A percentile compares a stretch with the other conserved stretches of the same genome.
Conservation (phyloP, 306 rosid species). For the Begonia masoniana region DNA sequence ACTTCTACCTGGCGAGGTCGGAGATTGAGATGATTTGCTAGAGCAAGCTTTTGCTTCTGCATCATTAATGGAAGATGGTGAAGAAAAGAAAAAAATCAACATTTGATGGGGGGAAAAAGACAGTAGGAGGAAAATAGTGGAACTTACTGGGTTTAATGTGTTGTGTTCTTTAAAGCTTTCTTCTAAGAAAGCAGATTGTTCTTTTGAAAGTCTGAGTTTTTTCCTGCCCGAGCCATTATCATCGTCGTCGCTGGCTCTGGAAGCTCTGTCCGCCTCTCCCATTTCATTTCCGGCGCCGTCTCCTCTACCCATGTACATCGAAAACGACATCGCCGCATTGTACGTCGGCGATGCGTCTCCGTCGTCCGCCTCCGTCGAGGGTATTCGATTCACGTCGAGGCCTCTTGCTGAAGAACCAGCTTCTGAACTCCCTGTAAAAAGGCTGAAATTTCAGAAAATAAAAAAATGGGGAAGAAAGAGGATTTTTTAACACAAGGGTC, state of each 20-base stretch:
- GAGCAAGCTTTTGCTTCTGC: slow-evolving; percentile 18
- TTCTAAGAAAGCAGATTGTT: slow-evolving; percentile 29
- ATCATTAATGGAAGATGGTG: background rate
- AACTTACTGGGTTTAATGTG: slow-evolving; percentile 25
- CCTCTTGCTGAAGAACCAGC: background rate
- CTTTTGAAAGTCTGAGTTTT: slow-evolving; percentile 24
- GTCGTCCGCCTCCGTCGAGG: slow-evolving; percentile 9
- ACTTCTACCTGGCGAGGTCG: slow-evolving; percentile 25
- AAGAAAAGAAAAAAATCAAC: background rate
- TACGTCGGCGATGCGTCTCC: slow-evolving; percentile 15
- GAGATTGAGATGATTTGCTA: slow-evolving; percentile 22
- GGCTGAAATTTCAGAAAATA: background rate
- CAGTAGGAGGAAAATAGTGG: background rate
- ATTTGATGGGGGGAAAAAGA: background rate
- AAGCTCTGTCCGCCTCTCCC: slow-evolving; percentile 16
- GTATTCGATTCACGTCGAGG: slow-evolving; percentile 5
- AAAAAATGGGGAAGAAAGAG: background rate
- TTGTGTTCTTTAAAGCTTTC: slow-evolving; percentile 30
- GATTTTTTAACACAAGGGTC: background rate
- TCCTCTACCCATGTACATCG: slow-evolving; percentile 10
- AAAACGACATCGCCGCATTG: slow-evolving; percentile 27
- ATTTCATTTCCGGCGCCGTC: slow-evolving; percentile 8
- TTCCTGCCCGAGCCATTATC: slow-evolving; percentile 19
- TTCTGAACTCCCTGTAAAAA: slow-evolving; percentile 3
- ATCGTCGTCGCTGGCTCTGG: slow-evolving; percentile 24